Evolutionary conservation across 2,329 filamentous ascomycete species (phyloP).

Genomic region (Juglanconis oblonga): DNA sequence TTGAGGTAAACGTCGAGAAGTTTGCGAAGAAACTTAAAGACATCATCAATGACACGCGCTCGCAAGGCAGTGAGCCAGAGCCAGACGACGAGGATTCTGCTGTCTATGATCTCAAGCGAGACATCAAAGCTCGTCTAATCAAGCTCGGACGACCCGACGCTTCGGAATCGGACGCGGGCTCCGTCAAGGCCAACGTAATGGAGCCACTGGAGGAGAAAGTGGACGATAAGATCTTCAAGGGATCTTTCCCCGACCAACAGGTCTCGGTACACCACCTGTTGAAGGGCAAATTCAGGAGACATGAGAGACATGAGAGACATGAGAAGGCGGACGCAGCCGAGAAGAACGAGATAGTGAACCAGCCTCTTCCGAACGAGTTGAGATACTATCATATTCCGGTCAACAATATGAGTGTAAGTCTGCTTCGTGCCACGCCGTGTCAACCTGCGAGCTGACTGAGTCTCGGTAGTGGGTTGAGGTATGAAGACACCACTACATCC

Average conservation of each 20-base stretch:
- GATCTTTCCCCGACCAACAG: slow-evolving; percentile 12
- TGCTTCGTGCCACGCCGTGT: not conserved
- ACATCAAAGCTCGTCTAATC: slow-evolving; percentile 9
- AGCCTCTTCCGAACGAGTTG: not conserved
- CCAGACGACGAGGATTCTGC: not conserved
- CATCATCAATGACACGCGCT: not conserved
- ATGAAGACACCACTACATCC: not conserved
- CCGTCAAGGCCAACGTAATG: not conserved
- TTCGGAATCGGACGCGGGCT: not conserved
- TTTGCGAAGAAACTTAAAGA: slow-evolving; percentile 1
- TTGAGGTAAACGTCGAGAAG: not conserved
- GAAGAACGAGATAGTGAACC: no score
- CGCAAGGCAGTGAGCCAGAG: not conserved
- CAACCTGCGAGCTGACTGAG: not conserved
- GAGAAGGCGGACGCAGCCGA: no score
- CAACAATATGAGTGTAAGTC: slow-evolving; percentile 21
- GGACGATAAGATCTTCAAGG: slow-evolving; percentile 6
- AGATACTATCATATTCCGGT: slow-evolving; percentile 20
- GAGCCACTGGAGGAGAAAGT: slow-evolving; percentile 1
- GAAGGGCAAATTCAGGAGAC: not conserved
- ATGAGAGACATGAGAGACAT: not conserved
- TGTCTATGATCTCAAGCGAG: slow-evolving; percentile 2
- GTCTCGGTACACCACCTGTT: slow-evolving; percentile 4
- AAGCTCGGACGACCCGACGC: not conserved
- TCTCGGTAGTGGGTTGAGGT: slow-evolving; percentile 27